Evolutionary conservation across 73 alveolate genomes (phyloP).

Genomic region (Tetrahymena borealis): DNA sequence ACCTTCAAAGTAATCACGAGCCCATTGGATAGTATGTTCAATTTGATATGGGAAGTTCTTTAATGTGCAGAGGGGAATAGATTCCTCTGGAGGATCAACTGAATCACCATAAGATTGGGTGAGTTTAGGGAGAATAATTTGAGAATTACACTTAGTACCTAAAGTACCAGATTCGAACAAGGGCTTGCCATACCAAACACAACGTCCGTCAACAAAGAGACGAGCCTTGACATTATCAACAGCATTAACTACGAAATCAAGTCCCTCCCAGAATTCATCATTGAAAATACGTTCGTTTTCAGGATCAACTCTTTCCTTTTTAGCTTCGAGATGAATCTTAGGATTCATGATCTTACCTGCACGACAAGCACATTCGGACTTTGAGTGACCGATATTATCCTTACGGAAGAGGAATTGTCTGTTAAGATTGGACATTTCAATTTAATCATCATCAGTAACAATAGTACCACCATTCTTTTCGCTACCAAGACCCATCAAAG

Average conservation of each 20-base stretch:
- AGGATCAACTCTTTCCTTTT: conserved; percentile 81
- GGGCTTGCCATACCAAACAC: conserved; percentile 96
- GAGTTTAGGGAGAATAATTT: conserved; percentile 78
- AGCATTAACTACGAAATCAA: conserved; percentile 91
- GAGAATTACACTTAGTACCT: conserved; percentile 90
- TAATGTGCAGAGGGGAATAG: conserved; percentile 97
- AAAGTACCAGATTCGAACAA: conserved; percentile 96
- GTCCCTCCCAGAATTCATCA: conserved; percentile 96
- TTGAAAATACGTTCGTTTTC: conserved; percentile 93
- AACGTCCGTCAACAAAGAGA: conserved; percentile 90
- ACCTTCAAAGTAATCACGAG: conserved; percentile 92
- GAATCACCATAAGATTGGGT: conserved; percentile 92
- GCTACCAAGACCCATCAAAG: conserved; percentile 95
- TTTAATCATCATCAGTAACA: conserved; percentile 98
- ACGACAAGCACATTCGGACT: conserved; percentile 84
- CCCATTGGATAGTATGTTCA: conserved; percentile 99
- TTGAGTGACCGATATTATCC: conserved; percentile 83
- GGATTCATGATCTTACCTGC: conserved; percentile 78
- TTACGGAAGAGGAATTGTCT: conserved; percentile 96
- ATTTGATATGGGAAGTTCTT: conserved; percentile 98
- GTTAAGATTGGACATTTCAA: conserved; percentile 94
- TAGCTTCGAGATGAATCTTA: conserved; percentile 62
- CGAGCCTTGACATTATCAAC: conserved; percentile 98
- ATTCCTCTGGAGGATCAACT: conserved; percentile 96
- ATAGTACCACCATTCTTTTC: conserved; percentile 74